Base-by-base conservation (phyloP, 2,329 filamentous ascomycete genomes). In the Ceratocystis variospora region DNA sequence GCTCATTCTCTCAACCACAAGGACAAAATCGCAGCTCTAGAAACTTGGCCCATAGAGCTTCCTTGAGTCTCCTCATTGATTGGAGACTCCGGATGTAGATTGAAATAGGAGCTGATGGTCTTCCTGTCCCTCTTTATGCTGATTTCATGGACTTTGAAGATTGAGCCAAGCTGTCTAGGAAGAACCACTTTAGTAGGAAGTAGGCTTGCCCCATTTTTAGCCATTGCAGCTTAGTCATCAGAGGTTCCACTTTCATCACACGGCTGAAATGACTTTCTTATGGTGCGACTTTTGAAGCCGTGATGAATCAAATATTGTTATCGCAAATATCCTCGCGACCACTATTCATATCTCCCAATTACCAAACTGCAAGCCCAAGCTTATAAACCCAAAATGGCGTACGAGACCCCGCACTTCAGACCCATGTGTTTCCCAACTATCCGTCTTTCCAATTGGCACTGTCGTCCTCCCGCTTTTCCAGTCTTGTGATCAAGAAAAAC, bases 301-400 rank as follows among this genome's bases (percentile, higher is more conserved):
- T 17, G 8, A 33, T 31, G 12, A 31, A 65, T 25, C 28, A 53
- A 41, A 61, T 19, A 65, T 48, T 33, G 22, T 57, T 28, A 31
- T 31, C 53, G 22, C 55, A 48, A 65, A 65, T 22, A 41, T 46
- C 45, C 46, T 28, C 55, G 15, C 28, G n/a, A 64, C 63, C 53
- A 64, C 62, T 28, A 61, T 37, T 62, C 41, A 44, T 37, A 48
- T 50, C 33, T n/a, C 41, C 41, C 59, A 64, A 31, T n/a, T 44
- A 46, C 61, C 66, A 48, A 59, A 33, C 44, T 19, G 55, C 17
- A 55, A 41, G 53, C 37, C 28, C 45, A 48, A 62, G 44, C 61
- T 61, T 50, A 28, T 45, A 37, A 61, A 53, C 69, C 71, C 73
- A 78, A 73, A 70, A 79, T 79, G 77, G 74, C 73, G 77, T 79